Conservation (phyloP, 371 early-diverging fungal genomes). For the Mucor mucedo region DNA sequence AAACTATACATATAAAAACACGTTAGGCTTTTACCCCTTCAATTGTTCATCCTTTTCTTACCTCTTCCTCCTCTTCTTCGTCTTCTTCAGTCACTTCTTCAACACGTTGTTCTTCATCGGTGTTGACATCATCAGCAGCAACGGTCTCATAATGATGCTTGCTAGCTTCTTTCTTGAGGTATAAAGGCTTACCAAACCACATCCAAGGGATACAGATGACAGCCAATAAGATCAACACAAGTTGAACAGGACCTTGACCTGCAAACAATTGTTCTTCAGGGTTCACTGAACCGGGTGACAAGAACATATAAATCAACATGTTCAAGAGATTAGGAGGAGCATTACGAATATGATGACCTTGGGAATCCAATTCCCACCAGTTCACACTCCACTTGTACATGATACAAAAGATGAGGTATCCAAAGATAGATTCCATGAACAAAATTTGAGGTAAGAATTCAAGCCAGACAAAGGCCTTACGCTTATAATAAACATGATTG, state of each 20-base stretch:
- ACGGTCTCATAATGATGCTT: slow-evolving; percentile 76
- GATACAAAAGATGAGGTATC: slow-evolving; percentile 94
- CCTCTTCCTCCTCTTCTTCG: slow-evolving; percentile 56
- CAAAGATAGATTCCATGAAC: slow-evolving; percentile 94
- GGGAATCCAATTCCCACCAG: slow-evolving; percentile 78
- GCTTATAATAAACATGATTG: slow-evolving; percentile 90
- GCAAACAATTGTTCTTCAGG: slow-evolving; percentile 76
- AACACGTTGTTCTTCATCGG: slow-evolving; percentile 27
- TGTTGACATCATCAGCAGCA: slow-evolving; percentile 51
- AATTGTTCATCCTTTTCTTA: not conserved
- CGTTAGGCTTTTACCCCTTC: not conserved
- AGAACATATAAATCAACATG: slow-evolving; percentile 99
- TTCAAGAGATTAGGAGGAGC: slow-evolving; percentile 95
- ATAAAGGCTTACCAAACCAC: slow-evolving; percentile 95
- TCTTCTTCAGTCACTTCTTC: slow-evolving; percentile 44
- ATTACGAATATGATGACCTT: slow-evolving; percentile 70
- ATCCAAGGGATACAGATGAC: slow-evolving; percentile 98
- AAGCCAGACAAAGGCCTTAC: slow-evolving; percentile 80
- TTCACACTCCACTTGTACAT: slow-evolving; percentile 97
- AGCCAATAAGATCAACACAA: slow-evolving; percentile 83
- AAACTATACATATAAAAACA: slow-evolving; percentile 59
- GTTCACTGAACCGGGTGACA: slow-evolving; percentile 90
- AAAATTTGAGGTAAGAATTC: slow-evolving; percentile 96
- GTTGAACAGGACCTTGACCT: slow-evolving; percentile 91
- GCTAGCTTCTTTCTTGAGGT: slow-evolving; percentile 80